Evolutionary conservation across 1,284 basidiomycete genomes (phyloP), one percentile per base, ranked within the genome.

Genomic region (Pterulicium gracile): DNA sequence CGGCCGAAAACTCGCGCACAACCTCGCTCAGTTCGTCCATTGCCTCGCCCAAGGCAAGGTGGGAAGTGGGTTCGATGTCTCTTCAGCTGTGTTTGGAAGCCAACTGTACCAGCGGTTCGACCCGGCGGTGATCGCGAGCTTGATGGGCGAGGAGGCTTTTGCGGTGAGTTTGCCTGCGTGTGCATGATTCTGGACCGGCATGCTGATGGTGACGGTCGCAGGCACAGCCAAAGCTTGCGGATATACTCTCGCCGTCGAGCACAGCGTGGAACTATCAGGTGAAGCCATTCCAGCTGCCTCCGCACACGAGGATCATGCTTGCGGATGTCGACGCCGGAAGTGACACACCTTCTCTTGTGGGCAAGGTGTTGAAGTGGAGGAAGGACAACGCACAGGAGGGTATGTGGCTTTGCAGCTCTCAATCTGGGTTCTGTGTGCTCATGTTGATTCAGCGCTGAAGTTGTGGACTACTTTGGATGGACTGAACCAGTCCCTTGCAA

Each of bases 31-130:
- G 62, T 94, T 88, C 55, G 81, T 92, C 3, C 96, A 99, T 62
- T 98, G 94, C 57, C 73, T 93, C 21, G 96, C 96, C 0, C 96
- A 99, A 65, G 96, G 96, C 40, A 99, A 99, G 64, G 83, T 99
- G 13, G 96, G 96, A 27, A 91, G 87, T 54, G 96, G 96, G 1
- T 99, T 99, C 64, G 96, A 99, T 60, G 89, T 99, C 42, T 84
- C 91, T 18, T 80, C 91, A 0, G 94, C 95, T 0, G 86, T 93
- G 2, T 98, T 88, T 66, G 96, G 96, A 4, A 94, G 90, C 57
- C 95, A 98, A 55, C 59, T 93, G 3, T 99, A 98, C 64, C 85
- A 79, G 34, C 78, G 95, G 42, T 99, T 98, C 63, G 79, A 85
- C 52, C 88, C 91, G 1, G 60, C 65, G 18, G 75, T 89, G 32